Evolutionary conservation across 495 filamentous ascomycete genomes (phyloP).

Genomic region (Clohesyomyces aquaticus): DNA sequence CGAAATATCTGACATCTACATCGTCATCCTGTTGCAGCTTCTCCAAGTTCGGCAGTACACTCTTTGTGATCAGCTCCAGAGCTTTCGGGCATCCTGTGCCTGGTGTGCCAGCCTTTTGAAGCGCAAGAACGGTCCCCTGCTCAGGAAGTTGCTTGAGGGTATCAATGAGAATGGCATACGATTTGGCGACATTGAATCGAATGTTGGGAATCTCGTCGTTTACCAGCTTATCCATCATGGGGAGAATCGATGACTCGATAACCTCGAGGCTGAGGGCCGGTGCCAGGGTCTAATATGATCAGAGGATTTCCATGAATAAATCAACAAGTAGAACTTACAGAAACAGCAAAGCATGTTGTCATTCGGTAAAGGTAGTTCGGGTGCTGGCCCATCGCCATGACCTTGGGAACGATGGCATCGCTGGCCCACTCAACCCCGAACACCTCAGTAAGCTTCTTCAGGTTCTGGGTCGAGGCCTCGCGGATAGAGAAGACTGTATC

Average conservation of each 20-base stretch:
- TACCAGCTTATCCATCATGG: slow-evolving; percentile 92
- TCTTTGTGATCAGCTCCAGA: slow-evolving; percentile 81
- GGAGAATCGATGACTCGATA: slow-evolving; percentile 89
- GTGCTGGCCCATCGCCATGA: slow-evolving; percentile 96
- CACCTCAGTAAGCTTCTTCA: slow-evolving; percentile 97
- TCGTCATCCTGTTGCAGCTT: slow-evolving; percentile 96
- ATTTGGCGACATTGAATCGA: slow-evolving; percentile 98
- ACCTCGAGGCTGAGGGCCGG: slow-evolving; percentile 89
- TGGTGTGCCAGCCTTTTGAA: slow-evolving; percentile 72
- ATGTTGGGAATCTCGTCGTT: slow-evolving; percentile 97
- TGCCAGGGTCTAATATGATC: slow-evolving; percentile 73
- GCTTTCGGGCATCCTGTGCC: slow-evolving; percentile 69
- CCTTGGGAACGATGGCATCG: slow-evolving; percentile 95
- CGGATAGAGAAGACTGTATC: slow-evolving; percentile 98
- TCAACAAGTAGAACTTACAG: slow-evolving; percentile 62
- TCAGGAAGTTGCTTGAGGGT: slow-evolving; percentile 87
- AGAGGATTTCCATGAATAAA: slow-evolving; percentile 43
- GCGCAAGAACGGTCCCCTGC: slow-evolving; percentile 77
- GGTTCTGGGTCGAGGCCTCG: slow-evolving; percentile 93
- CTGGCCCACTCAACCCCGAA: slow-evolving; percentile 99
- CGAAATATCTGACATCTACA: slow-evolving; percentile 97
- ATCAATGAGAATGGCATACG: slow-evolving; percentile 84
- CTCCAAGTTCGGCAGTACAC: slow-evolving; percentile 85
- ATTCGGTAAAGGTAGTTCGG: slow-evolving; percentile 99
- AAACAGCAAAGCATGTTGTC: slow-evolving; percentile 98